Base-by-base conservation (phyloP, 352 stramenopile genomes). In the Globisporangium orthogonon region DNA sequence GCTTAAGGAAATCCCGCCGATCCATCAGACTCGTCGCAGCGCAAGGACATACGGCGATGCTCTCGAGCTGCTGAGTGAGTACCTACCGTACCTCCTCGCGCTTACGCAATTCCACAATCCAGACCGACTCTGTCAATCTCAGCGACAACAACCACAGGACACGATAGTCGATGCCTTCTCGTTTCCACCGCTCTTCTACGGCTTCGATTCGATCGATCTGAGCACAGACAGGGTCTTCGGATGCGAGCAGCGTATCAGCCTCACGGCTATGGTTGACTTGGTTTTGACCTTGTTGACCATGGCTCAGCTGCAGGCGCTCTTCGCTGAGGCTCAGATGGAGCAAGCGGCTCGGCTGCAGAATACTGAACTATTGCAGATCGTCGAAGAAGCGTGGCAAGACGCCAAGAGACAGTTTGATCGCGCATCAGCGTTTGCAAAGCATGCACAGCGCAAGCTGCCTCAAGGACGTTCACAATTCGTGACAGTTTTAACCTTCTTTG, bases 161-260 rank as follows among this genome's bases (percentile, higher is more conserved):
- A 2, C 10, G 7, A 10, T 10, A 14, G 10, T 40, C 9, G 35
- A 29, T n/a, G 7, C 54, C 9, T 29, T 43, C 13, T 23, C 58
- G n/a, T 85, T 75, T 56, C 54, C 67, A 0, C 70, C 72, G 23
- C 59, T 89, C 0, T 84, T 89, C 51, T 71, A 75, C 54, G 78
- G 76, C 4, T 69, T 76, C 50, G 67, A 60, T 4, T 63, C 51
- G 7, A 51, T 68, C n/a, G 60, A 76, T 39, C 41, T 83, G n/a
- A 47, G 65, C 14, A 39, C 39, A 2, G 68, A 85, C 35, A 58
- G 67, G n/a, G 23, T 77, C 0, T 50, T 75, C 10, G 65, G 71
- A 2, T 57, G 58, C 7, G 60, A 73, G 13, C 66, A 71, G 1
- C 59, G 51, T 3, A 31, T 67, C 52, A 30, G 56, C 18, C 60